phyloP scores from a whole-genome alignment of 192 early-diverging fungal genomes.

The Backusella macrospora region DNA sequence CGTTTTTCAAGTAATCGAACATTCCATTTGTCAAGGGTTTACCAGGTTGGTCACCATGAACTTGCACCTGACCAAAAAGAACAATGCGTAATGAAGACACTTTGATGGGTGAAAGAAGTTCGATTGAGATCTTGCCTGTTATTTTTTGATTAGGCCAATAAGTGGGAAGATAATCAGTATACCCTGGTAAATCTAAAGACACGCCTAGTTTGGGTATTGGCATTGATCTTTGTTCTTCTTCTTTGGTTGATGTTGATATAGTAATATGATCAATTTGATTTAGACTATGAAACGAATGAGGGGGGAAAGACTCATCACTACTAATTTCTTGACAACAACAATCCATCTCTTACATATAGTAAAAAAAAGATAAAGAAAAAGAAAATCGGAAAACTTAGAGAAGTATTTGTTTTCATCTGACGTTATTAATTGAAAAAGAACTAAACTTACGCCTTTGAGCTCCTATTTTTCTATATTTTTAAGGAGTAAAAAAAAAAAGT shows the following conservation, averaged over 20 bases:
- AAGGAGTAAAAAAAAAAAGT: not conserved
- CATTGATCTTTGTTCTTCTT: not conserved
- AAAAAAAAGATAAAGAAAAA: not conserved
- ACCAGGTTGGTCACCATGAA: constrained; percentile 9
- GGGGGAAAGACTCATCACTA: not conserved
- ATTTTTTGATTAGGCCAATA: constrained; percentile 19
- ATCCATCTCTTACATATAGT: not conserved
- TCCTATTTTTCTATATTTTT: not conserved
- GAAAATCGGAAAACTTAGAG: not conserved
- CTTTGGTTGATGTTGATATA: not conserved
- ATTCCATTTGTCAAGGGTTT: constrained; percentile 22
- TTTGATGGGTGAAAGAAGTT: not conserved
- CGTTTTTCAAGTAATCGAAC: constrained; percentile 17
- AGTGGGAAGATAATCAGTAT: not conserved
- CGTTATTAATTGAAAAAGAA: not conserved
- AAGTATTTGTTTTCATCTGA: not conserved
- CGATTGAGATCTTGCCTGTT: constrained; percentile 17
- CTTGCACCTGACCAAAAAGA: constrained; percentile 23
- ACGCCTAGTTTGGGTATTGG: not conserved
- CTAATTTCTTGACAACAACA: constrained; percentile 11
- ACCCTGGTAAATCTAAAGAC: not conserved
- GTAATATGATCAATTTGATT: not conserved
- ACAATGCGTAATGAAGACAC: constrained; percentile 7
- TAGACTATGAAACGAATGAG: constrained; percentile 2
- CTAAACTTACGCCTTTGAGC: not conserved